Evolutionary conservation across 768 basidiomycete species (phyloP).

Genomic region (Leccinellum luteum): DNA sequence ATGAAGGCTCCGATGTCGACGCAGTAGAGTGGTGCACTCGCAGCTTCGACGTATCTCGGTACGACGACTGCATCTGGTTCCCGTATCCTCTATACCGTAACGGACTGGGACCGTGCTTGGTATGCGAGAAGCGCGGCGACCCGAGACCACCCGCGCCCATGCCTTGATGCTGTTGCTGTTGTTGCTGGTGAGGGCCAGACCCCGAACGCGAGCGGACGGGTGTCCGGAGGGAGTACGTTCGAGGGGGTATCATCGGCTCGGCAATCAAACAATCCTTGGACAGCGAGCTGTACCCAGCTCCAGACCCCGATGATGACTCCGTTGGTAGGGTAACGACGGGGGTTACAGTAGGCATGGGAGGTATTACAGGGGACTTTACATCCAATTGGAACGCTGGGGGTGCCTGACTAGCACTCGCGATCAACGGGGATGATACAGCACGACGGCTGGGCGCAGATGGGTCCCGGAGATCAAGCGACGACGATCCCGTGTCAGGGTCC

Average conservation of each 20-base stretch:
- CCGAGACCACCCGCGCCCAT: slow-evolving; percentile 17
- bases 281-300: slow-evolving; percentile 38
- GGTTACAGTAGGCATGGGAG: slow-evolving; percentile 14
- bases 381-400: slow-evolving; percentile 16
- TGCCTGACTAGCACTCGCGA: slow-evolving; percentile 34
- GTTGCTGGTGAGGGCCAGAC: slow-evolving; percentile 22
- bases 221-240: slow-evolving; percentile 30
- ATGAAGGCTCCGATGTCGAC: slow-evolving; percentile 81
- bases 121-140: slow-evolving; percentile 34
- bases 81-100: slow-evolving; percentile 42
- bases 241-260: slow-evolving; percentile 31
- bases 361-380: slow-evolving; percentile 19
- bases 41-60: slow-evolving; percentile 43
- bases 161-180: slow-evolving; percentile 20
- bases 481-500: slow-evolving; percentile 50
- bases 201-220: slow-evolving; percentile 33
- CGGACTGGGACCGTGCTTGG: slow-evolving; percentile 41
- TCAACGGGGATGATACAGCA: slow-evolving; percentile 34
- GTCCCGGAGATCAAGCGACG: slow-evolving; percentile 61
- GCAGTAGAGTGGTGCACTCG: slow-evolving; percentile 69
- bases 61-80: slow-evolving; percentile 35
- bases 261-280: slow-evolving; percentile 47
- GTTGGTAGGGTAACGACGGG: slow-evolving; percentile 27
- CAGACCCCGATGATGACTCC: slow-evolving; percentile 20
- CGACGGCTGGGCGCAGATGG: slow-evolving; percentile 58